phyloP scores from a whole-genome alignment of 2,329 filamentous ascomycete genomes.

The Tolypocladium endophyticum region DNA sequence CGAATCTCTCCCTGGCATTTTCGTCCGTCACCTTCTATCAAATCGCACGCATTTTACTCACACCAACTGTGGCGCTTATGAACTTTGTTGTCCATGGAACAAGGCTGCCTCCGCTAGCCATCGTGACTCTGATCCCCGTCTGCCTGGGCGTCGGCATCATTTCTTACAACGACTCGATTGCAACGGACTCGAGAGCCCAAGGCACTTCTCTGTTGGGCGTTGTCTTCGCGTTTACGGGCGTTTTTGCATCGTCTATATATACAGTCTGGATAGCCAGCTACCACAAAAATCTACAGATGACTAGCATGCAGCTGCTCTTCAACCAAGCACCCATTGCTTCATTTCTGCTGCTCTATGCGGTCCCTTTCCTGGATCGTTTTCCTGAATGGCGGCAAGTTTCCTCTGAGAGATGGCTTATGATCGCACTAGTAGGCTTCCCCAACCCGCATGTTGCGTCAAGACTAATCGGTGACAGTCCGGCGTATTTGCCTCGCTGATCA shows the following conservation, averaged over 20 bases:
- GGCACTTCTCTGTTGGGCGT: constrained; percentile 50
- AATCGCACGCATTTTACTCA: constrained; percentile 56
- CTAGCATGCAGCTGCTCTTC: constrained; percentile 58
- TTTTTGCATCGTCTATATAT: constrained; percentile 56
- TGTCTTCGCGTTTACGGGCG: constrained; percentile 51
- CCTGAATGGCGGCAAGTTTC: constrained; percentile 44
- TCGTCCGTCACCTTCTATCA: constrained; percentile 63
- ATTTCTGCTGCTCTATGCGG: constrained; percentile 52
- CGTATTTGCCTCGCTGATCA: constrained; percentile 52
- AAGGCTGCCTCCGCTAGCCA: constrained; percentile 42
- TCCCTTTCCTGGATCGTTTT: constrained; percentile 55
- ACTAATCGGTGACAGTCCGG: constrained; percentile 37
- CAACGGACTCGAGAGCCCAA: constrained; percentile 35
- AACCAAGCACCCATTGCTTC: constrained; percentile 57
- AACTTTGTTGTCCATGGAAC: constrained; percentile 51
- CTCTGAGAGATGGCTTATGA: constrained; percentile 44
- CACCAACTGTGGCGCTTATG: constrained; percentile 53
- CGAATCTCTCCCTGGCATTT: constrained; percentile 57
- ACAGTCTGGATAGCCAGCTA: constrained; percentile 60
- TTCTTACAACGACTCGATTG: constrained; percentile 56
- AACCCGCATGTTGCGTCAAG: neutral
- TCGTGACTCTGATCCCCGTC: constrained; percentile 46
- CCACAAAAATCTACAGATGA: constrained; percentile 54
- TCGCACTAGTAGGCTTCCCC: constrained; percentile 37
- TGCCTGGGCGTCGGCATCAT: constrained; percentile 56